Conservation (phyloP, 371 early-diverging fungal species). For the Chytridium lagenaria region DNA sequence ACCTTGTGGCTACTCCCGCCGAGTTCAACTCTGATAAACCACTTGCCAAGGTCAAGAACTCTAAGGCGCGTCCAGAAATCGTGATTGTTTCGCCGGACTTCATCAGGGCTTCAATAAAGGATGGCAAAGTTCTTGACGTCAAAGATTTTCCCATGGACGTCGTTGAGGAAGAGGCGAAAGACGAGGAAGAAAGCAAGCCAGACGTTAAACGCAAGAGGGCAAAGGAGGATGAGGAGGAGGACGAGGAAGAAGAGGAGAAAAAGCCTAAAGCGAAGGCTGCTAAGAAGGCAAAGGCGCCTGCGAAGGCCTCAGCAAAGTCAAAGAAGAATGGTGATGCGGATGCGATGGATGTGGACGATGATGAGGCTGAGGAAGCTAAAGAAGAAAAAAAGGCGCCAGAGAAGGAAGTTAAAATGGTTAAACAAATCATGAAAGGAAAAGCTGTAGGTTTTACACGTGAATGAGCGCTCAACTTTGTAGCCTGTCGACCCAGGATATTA, state of each 20-base stretch:
- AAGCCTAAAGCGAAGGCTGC: slow-evolving; percentile 22
- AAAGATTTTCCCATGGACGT: slow-evolving; percentile 17
- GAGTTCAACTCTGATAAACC: slow-evolving; percentile 19
- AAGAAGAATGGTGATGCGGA: slow-evolving; percentile 7
- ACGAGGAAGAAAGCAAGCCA: neutral
- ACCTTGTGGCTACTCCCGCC: slow-evolving; percentile 25
- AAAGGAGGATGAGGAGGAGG: neutral
- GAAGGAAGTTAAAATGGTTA: slow-evolving; percentile 34
- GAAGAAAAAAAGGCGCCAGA: neutral
- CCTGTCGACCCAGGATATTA: slow-evolving; percentile 38
- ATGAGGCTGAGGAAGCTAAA: slow-evolving; percentile 18
- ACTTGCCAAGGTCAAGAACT: slow-evolving; percentile 21
- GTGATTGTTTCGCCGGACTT: slow-evolving; percentile 19
- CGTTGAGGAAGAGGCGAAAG: neutral
- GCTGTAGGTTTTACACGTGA: slow-evolving; percentile 23
- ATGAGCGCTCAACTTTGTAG: slow-evolving; percentile 4
- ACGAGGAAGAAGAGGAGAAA: slow-evolving; percentile 1
- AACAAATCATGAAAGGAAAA: slow-evolving; percentile 42
- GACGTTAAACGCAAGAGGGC: slow-evolving; percentile 11
- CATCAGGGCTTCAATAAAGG: slow-evolving; percentile 16
- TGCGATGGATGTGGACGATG: slow-evolving; percentile 24
- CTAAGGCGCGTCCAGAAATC: slow-evolving; percentile 24
- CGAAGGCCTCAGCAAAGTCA: slow-evolving; percentile 9
- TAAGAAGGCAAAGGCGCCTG: slow-evolving; percentile 17
- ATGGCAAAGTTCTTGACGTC: slow-evolving; percentile 17